Percentiles rank a stretch among this genome's conserved stretches.
Conservation (phyloP, 805 yeast genomes). For the Candida insectalens region DNA sequence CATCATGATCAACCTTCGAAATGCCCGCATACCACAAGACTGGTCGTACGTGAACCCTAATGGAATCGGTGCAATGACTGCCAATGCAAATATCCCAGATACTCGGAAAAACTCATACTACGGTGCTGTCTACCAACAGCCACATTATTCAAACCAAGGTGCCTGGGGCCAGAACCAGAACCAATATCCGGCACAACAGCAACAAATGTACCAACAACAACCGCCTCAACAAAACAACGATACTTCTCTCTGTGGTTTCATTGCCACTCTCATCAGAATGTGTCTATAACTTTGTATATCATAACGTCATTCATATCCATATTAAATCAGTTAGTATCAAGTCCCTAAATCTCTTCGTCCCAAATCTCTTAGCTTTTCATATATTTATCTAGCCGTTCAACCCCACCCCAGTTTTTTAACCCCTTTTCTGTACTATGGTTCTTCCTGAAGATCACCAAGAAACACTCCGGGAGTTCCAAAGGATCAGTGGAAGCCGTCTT, state of each 20-base stretch:
- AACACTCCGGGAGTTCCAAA: conserved; percentile 12
- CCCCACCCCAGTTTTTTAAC: too few species aligned
- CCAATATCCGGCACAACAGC: conserved; percentile 16
- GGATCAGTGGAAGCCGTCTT: conserved; percentile 9
- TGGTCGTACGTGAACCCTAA: conserved; percentile 22
- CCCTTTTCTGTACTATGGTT: too few species aligned
- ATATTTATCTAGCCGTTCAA: too few species aligned
- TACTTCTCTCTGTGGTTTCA: conserved; percentile 9
- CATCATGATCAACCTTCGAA: conserved; percentile 53
- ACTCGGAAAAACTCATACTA: conserved; percentile 8
- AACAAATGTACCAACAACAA: conserved; percentile 20
- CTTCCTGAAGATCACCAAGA: too few species aligned
- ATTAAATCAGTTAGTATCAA: too few species aligned
- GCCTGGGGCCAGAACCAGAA: conserved; percentile 7
- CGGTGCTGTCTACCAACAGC: conserved; percentile 11
- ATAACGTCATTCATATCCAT: too few species aligned
- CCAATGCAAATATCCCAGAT: conserved; percentile 16
- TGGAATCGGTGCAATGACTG: conserved; percentile 25
- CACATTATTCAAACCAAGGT: conserved; percentile 10
- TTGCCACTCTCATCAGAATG: not conserved
- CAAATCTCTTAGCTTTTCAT: too few species aligned
- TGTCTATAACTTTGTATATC: too few species aligned
- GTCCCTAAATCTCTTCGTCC: too few species aligned
- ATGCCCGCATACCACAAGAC: conserved; percentile 33
- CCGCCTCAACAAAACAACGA: conserved; percentile 18